Conservation (phyloP, 1,284 basidiomycete species). For the Naganishia liquefaciens region DNA sequence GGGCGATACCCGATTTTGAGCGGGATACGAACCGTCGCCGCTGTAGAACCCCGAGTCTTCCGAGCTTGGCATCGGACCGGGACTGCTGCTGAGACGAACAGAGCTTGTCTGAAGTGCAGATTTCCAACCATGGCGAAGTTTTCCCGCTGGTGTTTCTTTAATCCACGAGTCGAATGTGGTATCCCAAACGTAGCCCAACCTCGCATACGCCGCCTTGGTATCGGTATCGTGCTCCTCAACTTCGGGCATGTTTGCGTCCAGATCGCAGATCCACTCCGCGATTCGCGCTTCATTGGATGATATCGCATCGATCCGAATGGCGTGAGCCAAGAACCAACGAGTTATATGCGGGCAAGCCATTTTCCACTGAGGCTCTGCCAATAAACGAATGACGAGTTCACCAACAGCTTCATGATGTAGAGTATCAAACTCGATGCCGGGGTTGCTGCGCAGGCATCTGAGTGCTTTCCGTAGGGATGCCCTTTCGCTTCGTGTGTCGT, state of each 20-base stretch:
- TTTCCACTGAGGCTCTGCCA: slow-evolving; percentile 9
- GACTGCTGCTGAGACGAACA: not conserved
- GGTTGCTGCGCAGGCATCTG: slow-evolving; percentile 22
- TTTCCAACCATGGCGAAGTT: too few species aligned
- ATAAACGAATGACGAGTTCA: not conserved
- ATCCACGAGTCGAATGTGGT: slow-evolving; percentile 24
- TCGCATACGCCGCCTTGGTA: slow-evolving; percentile 11
- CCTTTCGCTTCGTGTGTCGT: not conserved
- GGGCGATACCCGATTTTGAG: not conserved
- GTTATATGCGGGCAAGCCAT: slow-evolving; percentile 18
- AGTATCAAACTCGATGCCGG: slow-evolving; percentile 11
- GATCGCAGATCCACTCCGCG: slow-evolving; percentile 1
- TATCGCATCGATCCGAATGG: not conserved
- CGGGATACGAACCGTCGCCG: slow-evolving; percentile 1
- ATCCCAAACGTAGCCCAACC: slow-evolving; percentile 20
- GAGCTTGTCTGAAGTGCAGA: not conserved
- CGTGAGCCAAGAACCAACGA: slow-evolving; percentile 25
- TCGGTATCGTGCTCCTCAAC: slow-evolving; percentile 22
- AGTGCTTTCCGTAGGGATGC: slow-evolving; percentile 4
- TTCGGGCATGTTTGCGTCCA: slow-evolving; percentile 11
- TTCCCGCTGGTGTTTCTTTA: slow-evolving; percentile 4
- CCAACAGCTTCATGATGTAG: slow-evolving; percentile 4
- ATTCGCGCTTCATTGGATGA: not conserved
- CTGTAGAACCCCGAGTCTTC: slow-evolving; percentile 1
- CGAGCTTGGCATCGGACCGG: not conserved